phyloP scores from a whole-genome alignment of 2,329 filamentous ascomycete species.

The Talaromyces sp. region DNA sequence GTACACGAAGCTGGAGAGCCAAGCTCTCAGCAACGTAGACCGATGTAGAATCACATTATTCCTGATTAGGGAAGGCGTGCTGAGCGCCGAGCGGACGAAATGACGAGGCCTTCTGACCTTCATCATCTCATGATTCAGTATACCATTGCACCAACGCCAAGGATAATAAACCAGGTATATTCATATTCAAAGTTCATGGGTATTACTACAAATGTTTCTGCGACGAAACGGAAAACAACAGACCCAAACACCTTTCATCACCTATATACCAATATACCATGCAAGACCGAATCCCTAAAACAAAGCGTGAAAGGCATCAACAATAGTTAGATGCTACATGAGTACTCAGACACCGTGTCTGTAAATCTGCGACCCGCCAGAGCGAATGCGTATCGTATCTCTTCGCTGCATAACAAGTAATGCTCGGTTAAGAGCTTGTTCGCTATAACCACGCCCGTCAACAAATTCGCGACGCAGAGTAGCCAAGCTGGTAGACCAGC shows the following conservation, averaged over 20 bases:
- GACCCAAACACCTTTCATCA: conserved; percentile 7
- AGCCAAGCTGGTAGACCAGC: conserved; percentile 87
- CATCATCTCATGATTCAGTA: neutral
- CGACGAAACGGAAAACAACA: neutral
- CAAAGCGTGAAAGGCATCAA: neutral
- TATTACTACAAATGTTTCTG: neutral
- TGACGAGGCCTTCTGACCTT: neutral
- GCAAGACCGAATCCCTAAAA: conserved; percentile 1
- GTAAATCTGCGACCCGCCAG: conserved; percentile 46
- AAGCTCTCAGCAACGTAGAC: conserved; percentile 13
- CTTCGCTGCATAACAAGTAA: conserved; percentile 79
- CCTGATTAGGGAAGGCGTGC: conserved; percentile 13
- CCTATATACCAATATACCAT: conserved; percentile 11
- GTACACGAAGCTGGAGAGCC: neutral
- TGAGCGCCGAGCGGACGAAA: neutral
- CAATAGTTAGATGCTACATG: neutral
- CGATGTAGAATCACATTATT: conserved; percentile 10
- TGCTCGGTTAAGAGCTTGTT: conserved; percentile 77
- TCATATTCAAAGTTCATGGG: neutral
- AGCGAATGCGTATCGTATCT: conserved; percentile 60
- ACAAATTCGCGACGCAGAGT: conserved; percentile 87
- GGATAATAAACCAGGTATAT: neutral
- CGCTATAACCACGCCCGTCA: conserved; percentile 82
- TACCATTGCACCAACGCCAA: neutral
- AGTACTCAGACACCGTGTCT: conserved; percentile 41